Base-by-base conservation (phyloP, 441 rosid genomes). In the Erysimum cheiri region DNA sequence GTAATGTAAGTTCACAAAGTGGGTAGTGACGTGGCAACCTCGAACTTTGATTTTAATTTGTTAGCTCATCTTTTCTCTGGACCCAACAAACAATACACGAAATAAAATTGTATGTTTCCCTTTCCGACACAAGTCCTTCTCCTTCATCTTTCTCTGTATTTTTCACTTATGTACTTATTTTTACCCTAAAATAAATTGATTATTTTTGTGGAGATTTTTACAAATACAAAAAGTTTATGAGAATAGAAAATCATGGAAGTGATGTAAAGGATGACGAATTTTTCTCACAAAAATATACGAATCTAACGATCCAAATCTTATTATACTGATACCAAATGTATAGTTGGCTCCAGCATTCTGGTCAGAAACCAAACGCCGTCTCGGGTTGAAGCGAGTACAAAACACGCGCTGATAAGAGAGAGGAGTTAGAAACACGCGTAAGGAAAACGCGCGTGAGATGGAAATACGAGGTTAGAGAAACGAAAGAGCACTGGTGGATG, bases 381-480 rank as follows among this genome's bases (percentile, higher is more conserved):
- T 68, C 81, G 14, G 26, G 3, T 17, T 2, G 0, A 0, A 15
- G 63, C 7, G 58, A 15, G 63, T 77, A 69, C 2, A 0, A 0
- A 8, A 5, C 80, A 85, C 87, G 72, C 59, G 7, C 46, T 10
- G 22, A 3, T 0, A 31, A 0, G 22, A 37, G 6, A 5, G 15
- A 6, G 19, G 6, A 5, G 65, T 74, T 75, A 5, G n/a, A 0
- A 0, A 22, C 29, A 82, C 86, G 84, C 85, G 81, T 69, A 1
- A 0, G 2, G 13, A 0, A 17, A 3, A 4, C 84, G 85, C n/a
- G 77, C 60, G 78, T 68, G 71, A 22, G 24, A 22, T 0, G 24
- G 24, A 22, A 81, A 88, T 85, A 85, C 90, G 89, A 85, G 92
- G 78, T 74, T 10, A 67, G 63, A 77, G 80, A 74, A 71, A 54